Evolutionary conservation across 163 green algal genomes (phyloP).

Genomic region (Chlorella variabilis): DNA sequence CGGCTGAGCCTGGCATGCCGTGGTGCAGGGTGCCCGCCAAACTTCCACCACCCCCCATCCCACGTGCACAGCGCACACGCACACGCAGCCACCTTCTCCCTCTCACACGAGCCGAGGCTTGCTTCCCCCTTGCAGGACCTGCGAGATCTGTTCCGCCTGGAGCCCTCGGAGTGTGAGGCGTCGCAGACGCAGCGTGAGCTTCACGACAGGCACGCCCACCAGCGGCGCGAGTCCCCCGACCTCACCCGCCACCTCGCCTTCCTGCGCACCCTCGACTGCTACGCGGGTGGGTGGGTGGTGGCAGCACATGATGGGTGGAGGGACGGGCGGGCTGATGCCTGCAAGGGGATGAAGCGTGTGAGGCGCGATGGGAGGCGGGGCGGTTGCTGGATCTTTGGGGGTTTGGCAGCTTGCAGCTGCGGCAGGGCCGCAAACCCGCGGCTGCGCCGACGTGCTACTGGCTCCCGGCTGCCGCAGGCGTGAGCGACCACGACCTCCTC

Average conservation of each 20-base stretch:
- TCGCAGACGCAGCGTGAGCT: conserved; percentile 81
- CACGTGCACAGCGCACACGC: not conserved
- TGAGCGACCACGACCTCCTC: conserved; percentile 86
- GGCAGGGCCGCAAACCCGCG: too few relatives aligned
- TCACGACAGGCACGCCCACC: conserved; percentile 68
- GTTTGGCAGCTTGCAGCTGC: too few relatives aligned
- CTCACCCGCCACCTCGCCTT: conserved; percentile 60
- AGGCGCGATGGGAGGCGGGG: too few relatives aligned
- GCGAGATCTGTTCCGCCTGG: conserved; percentile 82
- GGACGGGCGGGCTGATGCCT: too few relatives aligned
- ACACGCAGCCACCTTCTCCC: not conserved
- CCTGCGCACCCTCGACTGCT: conserved; percentile 56
- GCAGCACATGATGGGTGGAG: not conserved
- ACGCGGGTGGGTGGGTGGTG: conserved; percentile 46
- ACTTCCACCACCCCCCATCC: not conserved
- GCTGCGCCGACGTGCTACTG: too few relatives aligned
- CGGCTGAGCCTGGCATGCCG: not conserved
- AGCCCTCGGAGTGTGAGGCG: conserved; percentile 59
- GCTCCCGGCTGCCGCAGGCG: conserved; percentile 48
- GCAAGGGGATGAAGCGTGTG: too few relatives aligned
- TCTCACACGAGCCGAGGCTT: too few relatives aligned
- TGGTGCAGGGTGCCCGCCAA: not conserved
- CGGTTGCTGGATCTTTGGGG: too few relatives aligned
- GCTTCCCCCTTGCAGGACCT: conserved; percentile 69
- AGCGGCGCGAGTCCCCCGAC: conserved; percentile 53